Conservation (phyloP, 2,329 filamentous ascomycete genomes). For the Sclerotinia minor region DNA sequence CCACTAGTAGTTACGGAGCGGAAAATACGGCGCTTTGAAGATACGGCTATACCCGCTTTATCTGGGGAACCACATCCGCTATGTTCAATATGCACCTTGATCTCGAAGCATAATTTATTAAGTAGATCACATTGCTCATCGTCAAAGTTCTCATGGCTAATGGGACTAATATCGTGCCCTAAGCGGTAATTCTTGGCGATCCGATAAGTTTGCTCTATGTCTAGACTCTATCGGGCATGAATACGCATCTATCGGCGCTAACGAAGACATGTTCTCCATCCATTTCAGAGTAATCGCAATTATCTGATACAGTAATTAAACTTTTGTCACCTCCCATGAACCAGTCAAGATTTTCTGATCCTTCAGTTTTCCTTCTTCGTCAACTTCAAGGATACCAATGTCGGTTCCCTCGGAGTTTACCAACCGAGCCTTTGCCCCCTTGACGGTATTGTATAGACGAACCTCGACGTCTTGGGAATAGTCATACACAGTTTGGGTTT, state of each 20-base stretch:
- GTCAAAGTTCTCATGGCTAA: not conserved
- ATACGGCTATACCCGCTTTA: not conserved
- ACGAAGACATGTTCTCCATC: not conserved
- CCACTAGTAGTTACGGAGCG: not conserved
- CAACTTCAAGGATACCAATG: constrained; percentile 47
- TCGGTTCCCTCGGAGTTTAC: constrained; percentile 48
- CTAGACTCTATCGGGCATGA: not conserved
- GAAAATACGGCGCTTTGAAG: too few species aligned
- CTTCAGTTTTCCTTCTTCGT: constrained; percentile 45
- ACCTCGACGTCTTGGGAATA: constrained; percentile 46
- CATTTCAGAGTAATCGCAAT: not conserved
- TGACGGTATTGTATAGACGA: constrained; percentile 47
- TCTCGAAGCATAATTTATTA: not conserved
- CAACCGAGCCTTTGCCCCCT: constrained; percentile 47
- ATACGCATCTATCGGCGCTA: not conserved
- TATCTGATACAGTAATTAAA: not conserved
- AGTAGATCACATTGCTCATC: not conserved
- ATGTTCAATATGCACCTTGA: not conserved
- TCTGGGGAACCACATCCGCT: not conserved
- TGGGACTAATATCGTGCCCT: not conserved
- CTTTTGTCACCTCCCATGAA: constrained; percentile 29
- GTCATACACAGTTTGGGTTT: constrained; percentile 40
- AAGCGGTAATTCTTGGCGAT: not conserved
- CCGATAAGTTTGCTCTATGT: not conserved
- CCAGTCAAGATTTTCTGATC: constrained; percentile 47